Evolutionary conservation across 1,284 basidiomycete species (phyloP).

Genomic region (Neonothopanus nambi): DNA sequence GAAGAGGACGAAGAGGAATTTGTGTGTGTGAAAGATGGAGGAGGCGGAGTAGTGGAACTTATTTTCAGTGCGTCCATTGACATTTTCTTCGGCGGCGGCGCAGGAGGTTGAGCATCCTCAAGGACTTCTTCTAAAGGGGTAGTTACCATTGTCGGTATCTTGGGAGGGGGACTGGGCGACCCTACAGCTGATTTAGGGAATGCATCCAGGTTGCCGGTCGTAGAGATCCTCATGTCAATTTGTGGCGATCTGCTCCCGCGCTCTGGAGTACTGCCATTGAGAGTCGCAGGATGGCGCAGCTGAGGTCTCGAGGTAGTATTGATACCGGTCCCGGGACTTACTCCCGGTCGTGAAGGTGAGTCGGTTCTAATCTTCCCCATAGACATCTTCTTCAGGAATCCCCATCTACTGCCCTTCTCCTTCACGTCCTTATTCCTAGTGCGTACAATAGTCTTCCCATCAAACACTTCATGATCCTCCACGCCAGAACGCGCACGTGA

Average conservation of each 20-base stretch:
- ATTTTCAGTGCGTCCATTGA: not conserved
- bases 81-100: not conserved
- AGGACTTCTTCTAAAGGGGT: conserved; percentile 30
- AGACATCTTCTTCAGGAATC: conserved; percentile 95
- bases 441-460: conserved; percentile 30
- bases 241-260: conserved; percentile 48
- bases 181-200: conserved; percentile 25
- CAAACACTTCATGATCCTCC: conserved; percentile 26
- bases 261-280: conserved; percentile 19
- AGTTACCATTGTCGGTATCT: conserved; percentile 23
- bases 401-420: conserved; percentile 77
- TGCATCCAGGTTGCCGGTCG: conserved; percentile 56
- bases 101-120: conserved; percentile 18
- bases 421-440: conserved; percentile 44
- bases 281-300: conserved; percentile 17
- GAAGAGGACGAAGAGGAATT: conserved; percentile 37
- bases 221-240: conserved; percentile 71
- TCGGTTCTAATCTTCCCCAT: conserved; percentile 84
- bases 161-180: no score
- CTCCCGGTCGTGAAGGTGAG: conserved; percentile 24
- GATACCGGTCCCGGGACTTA: conserved; percentile 18
- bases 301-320: conserved; percentile 24
- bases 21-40: conserved; percentile 19
- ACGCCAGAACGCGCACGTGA: conserved; percentile 13
- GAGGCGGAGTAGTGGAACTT: not conserved